A percentile compares a stretch with the other conserved stretches of the same genome.
phyloP scores from a whole-genome alignment of 768 basidiomycete genomes.

The Austroboletus eburneus region DNA sequence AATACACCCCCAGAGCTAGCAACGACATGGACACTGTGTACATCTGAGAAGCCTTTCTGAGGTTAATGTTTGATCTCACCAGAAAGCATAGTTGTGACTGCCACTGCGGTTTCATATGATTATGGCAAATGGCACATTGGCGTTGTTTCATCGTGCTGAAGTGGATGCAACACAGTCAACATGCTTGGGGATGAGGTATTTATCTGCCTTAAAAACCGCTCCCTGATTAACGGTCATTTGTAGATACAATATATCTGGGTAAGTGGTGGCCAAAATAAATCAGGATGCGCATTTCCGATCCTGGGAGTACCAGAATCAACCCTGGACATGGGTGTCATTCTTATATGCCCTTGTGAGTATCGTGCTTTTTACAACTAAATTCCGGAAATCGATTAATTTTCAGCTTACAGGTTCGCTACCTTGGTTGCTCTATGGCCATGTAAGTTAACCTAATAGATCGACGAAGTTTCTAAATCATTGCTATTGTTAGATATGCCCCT shows the following conservation, averaged over 20 bases:
- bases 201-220: not conserved
- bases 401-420: conserved; percentile 8
- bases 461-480: not conserved
- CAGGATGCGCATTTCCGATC: not conserved
- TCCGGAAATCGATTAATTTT: not conserved
- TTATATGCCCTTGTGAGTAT: conserved; percentile 10
- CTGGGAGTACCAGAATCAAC: not conserved
- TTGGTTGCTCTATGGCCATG: conserved; percentile 10
- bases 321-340: conserved; percentile 9
- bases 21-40: conserved; percentile 3
- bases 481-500: not conserved
- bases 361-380: not conserved
- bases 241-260: conserved; percentile 17
- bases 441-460: not conserved
- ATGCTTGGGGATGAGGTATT: conserved; percentile 9
- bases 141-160: conserved; percentile 1
- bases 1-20: too few species aligned
- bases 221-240: not conserved
- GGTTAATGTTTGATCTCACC: not conserved
- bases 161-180: not conserved
- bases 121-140: not conserved
- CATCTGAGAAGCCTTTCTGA: not conserved
- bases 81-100: conserved; percentile 1
- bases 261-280: not conserved
- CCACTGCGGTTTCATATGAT: conserved; percentile 5